Evolutionary conservation across 768 basidiomycete species (phyloP).

Genomic region (Phlebiopsis gigantea): DNA sequence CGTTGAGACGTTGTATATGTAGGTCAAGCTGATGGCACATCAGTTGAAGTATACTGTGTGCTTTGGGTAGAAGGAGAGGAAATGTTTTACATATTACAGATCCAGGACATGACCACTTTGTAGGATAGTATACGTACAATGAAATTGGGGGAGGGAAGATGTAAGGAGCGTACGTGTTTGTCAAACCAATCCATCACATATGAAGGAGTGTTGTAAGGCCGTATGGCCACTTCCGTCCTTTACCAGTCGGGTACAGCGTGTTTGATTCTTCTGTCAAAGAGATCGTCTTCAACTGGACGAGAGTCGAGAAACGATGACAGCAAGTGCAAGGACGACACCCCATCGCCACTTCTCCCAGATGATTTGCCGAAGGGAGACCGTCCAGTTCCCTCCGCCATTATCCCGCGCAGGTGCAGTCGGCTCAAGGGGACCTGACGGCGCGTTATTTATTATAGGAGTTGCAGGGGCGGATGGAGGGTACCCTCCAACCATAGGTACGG

Average conservation of each 20-base stretch:
- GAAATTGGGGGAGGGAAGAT: background rate
- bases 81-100: conserved; percentile 5
- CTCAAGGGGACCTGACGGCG: conserved; percentile 1
- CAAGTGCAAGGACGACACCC: conserved; percentile 72
- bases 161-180: conserved; percentile 2
- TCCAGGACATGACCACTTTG: background rate
- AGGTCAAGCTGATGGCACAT: background rate
- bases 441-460: background rate
- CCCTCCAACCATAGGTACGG: background rate
- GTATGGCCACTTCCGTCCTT: background rate
- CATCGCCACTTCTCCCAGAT: conserved; percentile 84
- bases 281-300: conserved; percentile 35
- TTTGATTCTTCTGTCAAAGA: background rate
- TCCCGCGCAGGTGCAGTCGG: background rate
- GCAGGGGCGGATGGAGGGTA: conserved; percentile 1
- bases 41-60: background rate
- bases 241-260: background rate
- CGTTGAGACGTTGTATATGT: conserved; percentile 14
- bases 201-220: conserved; percentile 1
- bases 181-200: background rate
- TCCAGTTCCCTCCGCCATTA: conserved; percentile 35
- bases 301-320: conserved; percentile 72
- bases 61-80: background rate
- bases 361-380: conserved; percentile 57
- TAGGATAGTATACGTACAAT: conserved; percentile 5